Evolutionary conservation across 371 early-diverging fungal species (phyloP).

Genomic region (Rhizopus arrhizus): DNA sequence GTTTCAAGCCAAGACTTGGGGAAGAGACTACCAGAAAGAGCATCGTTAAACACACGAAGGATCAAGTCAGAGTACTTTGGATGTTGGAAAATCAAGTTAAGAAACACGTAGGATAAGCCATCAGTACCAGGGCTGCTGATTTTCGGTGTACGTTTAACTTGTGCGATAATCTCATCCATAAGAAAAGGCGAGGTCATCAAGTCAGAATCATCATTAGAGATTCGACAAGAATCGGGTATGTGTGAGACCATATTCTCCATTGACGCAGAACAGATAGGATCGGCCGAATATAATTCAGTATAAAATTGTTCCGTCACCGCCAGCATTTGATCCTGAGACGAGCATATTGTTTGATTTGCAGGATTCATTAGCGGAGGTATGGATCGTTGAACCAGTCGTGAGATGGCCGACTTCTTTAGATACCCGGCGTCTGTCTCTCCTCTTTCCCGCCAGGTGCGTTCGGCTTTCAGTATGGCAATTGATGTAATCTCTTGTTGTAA

Average conservation of each 20-base stretch:
- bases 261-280: neutral
- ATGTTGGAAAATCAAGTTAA: neutral
- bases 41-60: neutral
- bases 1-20: slow-evolving; percentile 18
- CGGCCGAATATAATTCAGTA: neutral
- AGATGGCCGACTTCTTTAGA: neutral
- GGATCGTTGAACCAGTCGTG: neutral
- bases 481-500: neutral
- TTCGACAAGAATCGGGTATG: neutral
- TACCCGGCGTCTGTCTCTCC: slow-evolving; percentile 7
- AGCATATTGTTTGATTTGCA: neutral
- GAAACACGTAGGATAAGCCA: slow-evolving; percentile 7
- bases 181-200: neutral
- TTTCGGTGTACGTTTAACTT: neutral
- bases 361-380: neutral
- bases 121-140: slow-evolving; percentile 15
- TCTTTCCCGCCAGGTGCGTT: slow-evolving; percentile 1
- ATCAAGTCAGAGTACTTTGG: neutral
- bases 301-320: slow-evolving; percentile 4
- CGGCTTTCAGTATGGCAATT: neutral
- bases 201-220: neutral
- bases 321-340: neutral
- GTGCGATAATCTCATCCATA: neutral
- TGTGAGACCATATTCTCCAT: neutral
- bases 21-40: slow-evolving; percentile 1